A percentile compares a stretch with the other conserved stretches of the same genome.
These are phyloP conservation scores for Hanseniaspora occidentalis DNA, from an alignment of 805 yeast species.

Conservation along the genomic window DNA sequence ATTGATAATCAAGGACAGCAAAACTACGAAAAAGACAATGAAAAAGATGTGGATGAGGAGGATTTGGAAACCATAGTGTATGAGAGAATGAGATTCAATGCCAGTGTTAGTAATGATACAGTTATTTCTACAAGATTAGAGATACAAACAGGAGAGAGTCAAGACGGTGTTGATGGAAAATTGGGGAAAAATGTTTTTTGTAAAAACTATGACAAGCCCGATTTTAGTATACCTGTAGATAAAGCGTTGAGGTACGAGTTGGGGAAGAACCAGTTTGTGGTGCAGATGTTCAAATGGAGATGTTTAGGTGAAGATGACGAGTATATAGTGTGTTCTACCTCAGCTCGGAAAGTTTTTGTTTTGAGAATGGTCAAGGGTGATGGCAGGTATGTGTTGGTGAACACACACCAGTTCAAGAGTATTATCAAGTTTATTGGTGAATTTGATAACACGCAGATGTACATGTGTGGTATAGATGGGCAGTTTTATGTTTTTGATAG, in stretches of 20 bases:
- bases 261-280: too few relatives aligned
- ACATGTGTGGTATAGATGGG: background rate
- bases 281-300: too few relatives aligned
- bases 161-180: background rate
- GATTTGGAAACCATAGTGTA: slow-evolving; percentile 13
- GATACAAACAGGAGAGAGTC: background rate
- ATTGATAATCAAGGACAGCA: too few relatives aligned
- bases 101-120: too few relatives aligned
- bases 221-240: too few relatives aligned
- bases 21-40: too few relatives aligned
- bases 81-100: slow-evolving; percentile 19
- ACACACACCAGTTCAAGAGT: background rate
- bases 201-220: background rate
- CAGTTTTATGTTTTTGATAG: background rate
- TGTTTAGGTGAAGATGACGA: too few relatives aligned
- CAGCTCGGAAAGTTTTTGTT: background rate
- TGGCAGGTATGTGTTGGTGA: background rate
- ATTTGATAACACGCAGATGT: background rate
- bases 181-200: background rate
- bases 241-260: too few relatives aligned
- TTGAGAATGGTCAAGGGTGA: background rate
- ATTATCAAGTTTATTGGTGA: background rate
- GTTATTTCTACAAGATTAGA: too few relatives aligned
- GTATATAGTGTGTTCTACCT: too few relatives aligned
- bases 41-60: slow-evolving; percentile 5